Conservation (phyloP, 176 grass and related monocot genomes). For the Bothriochloa decipiens region DNA sequence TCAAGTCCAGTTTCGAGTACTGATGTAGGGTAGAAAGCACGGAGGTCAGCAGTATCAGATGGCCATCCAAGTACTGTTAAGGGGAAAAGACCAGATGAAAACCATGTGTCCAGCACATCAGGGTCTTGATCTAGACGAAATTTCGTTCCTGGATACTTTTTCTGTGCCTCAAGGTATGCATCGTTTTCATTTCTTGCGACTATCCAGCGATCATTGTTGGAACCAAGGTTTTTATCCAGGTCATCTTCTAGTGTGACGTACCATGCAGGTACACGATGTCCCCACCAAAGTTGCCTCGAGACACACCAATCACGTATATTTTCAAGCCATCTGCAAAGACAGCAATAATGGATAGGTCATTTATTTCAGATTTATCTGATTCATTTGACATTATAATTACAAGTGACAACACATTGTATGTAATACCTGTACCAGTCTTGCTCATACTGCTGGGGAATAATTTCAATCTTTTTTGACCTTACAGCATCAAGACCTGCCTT, state of each 20-base stretch:
- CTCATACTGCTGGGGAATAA: conserved; percentile 93
- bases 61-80: conserved; percentile 89
- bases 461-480: conserved; percentile 78
- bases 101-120: conserved; percentile 97
- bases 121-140: conserved; percentile 75
- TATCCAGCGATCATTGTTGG: conserved; percentile 76
- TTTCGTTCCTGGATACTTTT: conserved; percentile 66
- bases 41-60: conserved; percentile 69
- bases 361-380: conserved; percentile 8
- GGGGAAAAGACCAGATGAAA: conserved; percentile 89
- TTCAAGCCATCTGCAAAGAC: conserved; percentile 76
- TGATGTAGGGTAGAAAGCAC: conserved; percentile 82
- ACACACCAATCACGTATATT: conserved; percentile 97
- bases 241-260: conserved; percentile 84
- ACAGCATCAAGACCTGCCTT: conserved; percentile 81
- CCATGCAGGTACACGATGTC: conserved; percentile 83
- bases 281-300: conserved; percentile 97
- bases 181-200: conserved; percentile 82
- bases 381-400: conserved; percentile 9
- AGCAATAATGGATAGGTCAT: conserved; percentile 19
- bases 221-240: conserved; percentile 58
- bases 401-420: not conserved
- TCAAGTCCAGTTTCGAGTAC: conserved; percentile 89
- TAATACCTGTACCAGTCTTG: conserved; percentile 91
- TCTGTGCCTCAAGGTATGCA: conserved; percentile 63